Base-by-base conservation (phyloP, 1,284 basidiomycete genomes). In the Golubevia sp. region DNA sequence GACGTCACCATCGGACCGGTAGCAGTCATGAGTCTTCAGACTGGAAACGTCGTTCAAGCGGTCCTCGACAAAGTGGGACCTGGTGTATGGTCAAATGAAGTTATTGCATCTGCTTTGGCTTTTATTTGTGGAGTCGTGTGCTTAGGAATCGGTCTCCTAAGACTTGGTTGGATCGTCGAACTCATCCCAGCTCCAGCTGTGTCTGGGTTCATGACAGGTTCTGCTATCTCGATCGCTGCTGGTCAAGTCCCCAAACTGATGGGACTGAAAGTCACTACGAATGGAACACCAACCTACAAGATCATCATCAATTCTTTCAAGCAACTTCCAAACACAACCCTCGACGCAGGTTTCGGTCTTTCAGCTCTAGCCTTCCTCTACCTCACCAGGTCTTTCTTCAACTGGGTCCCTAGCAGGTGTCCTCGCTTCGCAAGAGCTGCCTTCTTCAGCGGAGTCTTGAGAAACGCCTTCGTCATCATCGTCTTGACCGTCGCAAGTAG, bases 11-110 rank as follows among this genome's bases (percentile, higher is more conserved):
- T 83, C 58, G 80, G 80, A 5, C 80, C 80, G 6, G 80, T 83
- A 63, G 95, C 96, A 18, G 96, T 99, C 84, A 97, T 98, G 94
- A 96, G 93, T 5, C 88, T 97, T 59, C 92, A 93, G 38, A 90
- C 91, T n/a, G 88, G 92, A 15, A 90, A 92, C 77, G 77, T 79
- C 34, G 73, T 83, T 55, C 55, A 70, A 27, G 49, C 63, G 21
- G 77, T 83, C 30, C 53, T 56, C 26, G 25, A 26, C 21, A 49
- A 56, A 25, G 21, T 15, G 20, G 26, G 58, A 18, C 64, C 54
- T 18, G 61, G 58, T 13, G 59, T 49, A 1, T 80, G 70, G 62
- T 26, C 54, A 1, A 56, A 73, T 30, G 90, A 91, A 4, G 86
- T 90, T 63, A 97, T 99, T 69, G 96, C 92, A 1, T 92, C 90